phyloP scores from a whole-genome alignment of 2,329 filamentous ascomycete genomes.

The Diplodia corticola region DNA sequence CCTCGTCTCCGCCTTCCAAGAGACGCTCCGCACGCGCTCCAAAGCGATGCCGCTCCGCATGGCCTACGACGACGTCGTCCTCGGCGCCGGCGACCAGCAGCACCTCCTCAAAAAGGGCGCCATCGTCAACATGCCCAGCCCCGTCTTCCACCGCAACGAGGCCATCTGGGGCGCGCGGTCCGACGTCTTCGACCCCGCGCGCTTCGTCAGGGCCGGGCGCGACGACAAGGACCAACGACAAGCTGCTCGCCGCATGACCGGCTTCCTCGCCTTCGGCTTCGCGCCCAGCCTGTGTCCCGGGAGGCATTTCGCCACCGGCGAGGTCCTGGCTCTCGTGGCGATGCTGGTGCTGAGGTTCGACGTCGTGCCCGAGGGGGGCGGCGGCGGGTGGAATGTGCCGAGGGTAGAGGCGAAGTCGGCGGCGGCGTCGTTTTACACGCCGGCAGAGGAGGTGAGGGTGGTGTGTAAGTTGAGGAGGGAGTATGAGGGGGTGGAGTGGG shows the following conservation, averaged over 20 bases:
- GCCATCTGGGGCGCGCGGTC: slow-evolving; percentile 37
- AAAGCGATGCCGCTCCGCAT: slow-evolving; percentile 42
- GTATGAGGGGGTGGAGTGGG: background rate
- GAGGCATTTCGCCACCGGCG: slow-evolving; percentile 40
- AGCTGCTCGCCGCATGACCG: slow-evolving; percentile 27
- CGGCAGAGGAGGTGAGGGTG: background rate
- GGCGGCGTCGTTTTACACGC: background rate
- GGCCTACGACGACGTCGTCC: slow-evolving; percentile 39
- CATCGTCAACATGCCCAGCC: slow-evolving; percentile 40
- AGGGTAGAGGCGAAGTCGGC: background rate
- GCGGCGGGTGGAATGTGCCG: slow-evolving; percentile 30
- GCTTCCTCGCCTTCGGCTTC: slow-evolving; percentile 40
- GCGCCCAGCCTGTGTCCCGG: slow-evolving; percentile 41
- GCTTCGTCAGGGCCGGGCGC: slow-evolving; percentile 32
- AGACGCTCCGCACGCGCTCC: slow-evolving; percentile 43
- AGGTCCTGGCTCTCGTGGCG: slow-evolving; percentile 36
- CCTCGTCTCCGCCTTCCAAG: slow-evolving; percentile 45
- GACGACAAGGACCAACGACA: slow-evolving; percentile 24
- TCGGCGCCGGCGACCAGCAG: slow-evolving; percentile 26
- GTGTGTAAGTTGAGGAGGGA: background rate
- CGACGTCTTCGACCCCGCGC: slow-evolving; percentile 36
- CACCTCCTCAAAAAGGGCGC: slow-evolving; percentile 41
- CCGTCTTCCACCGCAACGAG: slow-evolving; percentile 35
- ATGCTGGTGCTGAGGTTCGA: slow-evolving; percentile 40
- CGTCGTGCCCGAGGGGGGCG: slow-evolving; percentile 25